These are phyloP conservation scores for Funneliformis mosseae DNA, from an alignment of 192 early-diverging fungal genomes.

Conservation along the genomic window DNA sequence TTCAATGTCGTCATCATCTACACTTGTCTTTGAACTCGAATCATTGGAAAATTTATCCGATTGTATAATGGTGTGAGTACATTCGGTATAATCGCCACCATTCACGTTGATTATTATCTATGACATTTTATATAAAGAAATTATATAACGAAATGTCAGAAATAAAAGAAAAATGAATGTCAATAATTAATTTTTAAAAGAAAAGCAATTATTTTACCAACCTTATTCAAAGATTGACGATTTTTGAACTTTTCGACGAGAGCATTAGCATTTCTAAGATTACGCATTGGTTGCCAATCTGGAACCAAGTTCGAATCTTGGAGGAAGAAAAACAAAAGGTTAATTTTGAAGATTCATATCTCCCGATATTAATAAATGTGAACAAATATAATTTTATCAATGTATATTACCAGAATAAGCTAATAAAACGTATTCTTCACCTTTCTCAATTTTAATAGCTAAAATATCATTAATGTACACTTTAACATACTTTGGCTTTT, in stretches of 20 bases:
- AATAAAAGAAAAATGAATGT: too few species aligned
- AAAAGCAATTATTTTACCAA: not conserved
- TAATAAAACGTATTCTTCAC: conserved; percentile 15
- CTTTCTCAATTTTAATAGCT: not conserved
- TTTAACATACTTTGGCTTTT: not conserved
- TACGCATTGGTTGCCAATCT: conserved; percentile 1
- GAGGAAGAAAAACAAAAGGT: not conserved
- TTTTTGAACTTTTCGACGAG: not conserved
- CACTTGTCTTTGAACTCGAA: too few species aligned
- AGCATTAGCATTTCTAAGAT: not conserved
- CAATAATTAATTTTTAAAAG: too few species aligned
- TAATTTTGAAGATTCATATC: not conserved
- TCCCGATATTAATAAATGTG: not conserved
- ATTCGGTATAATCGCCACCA: too few species aligned
- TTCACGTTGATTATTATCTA: too few species aligned
- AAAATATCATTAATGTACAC: not conserved
- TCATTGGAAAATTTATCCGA: too few species aligned
- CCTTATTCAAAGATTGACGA: not conserved
- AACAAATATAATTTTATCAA: not conserved
- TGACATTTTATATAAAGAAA: too few species aligned
- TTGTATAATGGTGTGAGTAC: too few species aligned
- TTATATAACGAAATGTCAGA: too few species aligned
- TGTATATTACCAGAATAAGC: not conserved
- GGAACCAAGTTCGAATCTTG: not conserved
- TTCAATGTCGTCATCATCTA: too few species aligned